These are phyloP conservation scores for Simmondsia chinensis DNA, from an alignment of 148 eudicot genomes.

Conservation along the genomic window DNA sequence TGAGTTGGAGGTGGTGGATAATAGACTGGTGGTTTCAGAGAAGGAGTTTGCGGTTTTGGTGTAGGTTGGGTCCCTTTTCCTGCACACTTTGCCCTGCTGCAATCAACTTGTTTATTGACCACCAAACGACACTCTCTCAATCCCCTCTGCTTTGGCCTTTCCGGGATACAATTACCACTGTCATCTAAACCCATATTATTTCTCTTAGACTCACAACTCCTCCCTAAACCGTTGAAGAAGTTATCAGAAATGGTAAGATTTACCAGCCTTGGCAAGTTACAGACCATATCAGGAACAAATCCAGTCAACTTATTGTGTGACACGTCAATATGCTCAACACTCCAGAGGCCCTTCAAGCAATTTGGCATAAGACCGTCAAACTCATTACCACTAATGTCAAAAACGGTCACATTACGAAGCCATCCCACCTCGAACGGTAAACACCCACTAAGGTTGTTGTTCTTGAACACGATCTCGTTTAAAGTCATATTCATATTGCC, in stretches of 20 bases:
- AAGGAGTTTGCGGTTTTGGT: background rate
- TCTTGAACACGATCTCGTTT: constrained; percentile 14
- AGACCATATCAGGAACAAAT: background rate
- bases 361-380: constrained; percentile 9
- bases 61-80: background rate
- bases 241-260: constrained; percentile 11
- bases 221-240: constrained; percentile 6
- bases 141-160: constrained; percentile 8
- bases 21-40: background rate
- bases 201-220: constrained; percentile 6
- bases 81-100: constrained; percentile 9
- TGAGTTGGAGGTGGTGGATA: background rate
- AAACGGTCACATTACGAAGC: background rate
- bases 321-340: constrained; percentile 7
- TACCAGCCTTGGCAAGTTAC: constrained; percentile 9
- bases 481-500: constrained; percentile 12
- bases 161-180: constrained; percentile 10
- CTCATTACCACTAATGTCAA: constrained; percentile 11
- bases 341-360: background rate
- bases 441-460: constrained; percentile 16
- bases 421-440: constrained; percentile 10
- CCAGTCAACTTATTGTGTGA: constrained; percentile 1
- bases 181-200: constrained; percentile 8
- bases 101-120: constrained; percentile 11
- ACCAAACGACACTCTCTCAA: constrained; percentile 3